These are phyloP conservation scores for Taxawa tesnikishii DNA, from an alignment of 2,329 filamentous ascomycete genomes.

Conservation along the genomic window DNA sequence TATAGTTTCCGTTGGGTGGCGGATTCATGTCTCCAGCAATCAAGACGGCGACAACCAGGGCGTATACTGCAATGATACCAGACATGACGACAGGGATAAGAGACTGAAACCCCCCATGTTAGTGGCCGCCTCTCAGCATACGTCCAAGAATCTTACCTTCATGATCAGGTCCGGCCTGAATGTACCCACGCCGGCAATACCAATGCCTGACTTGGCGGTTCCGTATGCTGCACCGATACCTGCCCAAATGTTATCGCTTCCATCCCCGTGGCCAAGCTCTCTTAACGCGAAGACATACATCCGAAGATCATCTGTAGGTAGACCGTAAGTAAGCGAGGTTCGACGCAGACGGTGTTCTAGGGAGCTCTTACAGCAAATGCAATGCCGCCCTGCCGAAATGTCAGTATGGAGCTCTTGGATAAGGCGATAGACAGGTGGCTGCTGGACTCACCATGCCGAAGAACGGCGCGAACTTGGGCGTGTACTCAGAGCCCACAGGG, in stretches of 20 bases:
- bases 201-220: constrained; percentile 79
- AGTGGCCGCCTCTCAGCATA: constrained; percentile 9
- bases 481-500: constrained; percentile 44
- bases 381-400: constrained; percentile 53
- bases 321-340: constrained; percentile 6
- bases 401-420: constrained; percentile 19
- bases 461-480: constrained; percentile 77
- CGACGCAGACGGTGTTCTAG: no score
- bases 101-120: constrained; percentile 40
- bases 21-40: constrained; percentile 83
- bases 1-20: constrained; percentile 57
- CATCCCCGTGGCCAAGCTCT: constrained; percentile 9
- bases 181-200: constrained; percentile 73
- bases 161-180: constrained; percentile 82
- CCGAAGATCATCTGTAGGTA: constrained; percentile 59
- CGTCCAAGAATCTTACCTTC: constrained; percentile 49
- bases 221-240: constrained; percentile 70
- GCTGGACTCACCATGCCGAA: constrained; percentile 63
- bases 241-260: constrained; percentile 22
- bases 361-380: constrained; percentile 48
- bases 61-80: constrained; percentile 97
- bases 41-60: constrained; percentile 89
- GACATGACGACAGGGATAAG: constrained; percentile 93
- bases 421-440: constrained; percentile 1
- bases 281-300: constrained; percentile 47